Base-by-base conservation (phyloP, 352 stramenopile genomes). In the Phytophthora foliorum region DNA sequence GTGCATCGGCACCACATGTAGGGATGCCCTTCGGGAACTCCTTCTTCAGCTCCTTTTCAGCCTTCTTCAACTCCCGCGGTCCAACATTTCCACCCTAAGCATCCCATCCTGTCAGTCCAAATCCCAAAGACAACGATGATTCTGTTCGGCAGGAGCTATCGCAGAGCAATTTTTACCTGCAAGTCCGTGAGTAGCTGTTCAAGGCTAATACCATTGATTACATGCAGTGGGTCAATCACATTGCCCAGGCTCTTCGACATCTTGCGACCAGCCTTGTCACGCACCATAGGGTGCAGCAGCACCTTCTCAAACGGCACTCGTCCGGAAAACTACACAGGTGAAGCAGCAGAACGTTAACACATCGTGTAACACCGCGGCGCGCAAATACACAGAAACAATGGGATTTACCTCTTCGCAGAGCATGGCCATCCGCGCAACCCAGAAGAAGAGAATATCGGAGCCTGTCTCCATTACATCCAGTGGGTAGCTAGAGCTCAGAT, bases 201-300 rank as follows among this genome's bases (percentile, higher is more conserved):
- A 3, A 99, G 88, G 17, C 85, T 94, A 64, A 98, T 99, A 51
- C 98, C 98, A 69, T 97, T 82, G 60, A 99, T 99, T 6, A 99
- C 91, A 74, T 99, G 96, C 32, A 99, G 82, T 17, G 98, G 98
- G 73, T 99, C 98, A 53, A 99, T 99, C 25, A 99, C 98, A 72
- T 99, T 99, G 54, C 98, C 98, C 16, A 99, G 85, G 60, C 95
- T 98, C 82, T 99, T 99, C 32, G 95, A 99, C 98, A 99, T 99
- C 78, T 99, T 99, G 25, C 97, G 88, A 14, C 98, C 98, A 68
- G 98, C 95, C 75, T 99, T 99, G 74, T 99, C 98, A 61, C 98
- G 90, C n/a, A 99, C 98, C 97, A 99, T 99, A 16, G 98, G 97
- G 78, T 99, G 98, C 44, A 99, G 77, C 58, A 99, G 97, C 25